These are phyloP conservation scores for Stereum hirsutum DNA, from an alignment of 1,284 basidiomycete genomes.

Conservation along the genomic window DNA sequence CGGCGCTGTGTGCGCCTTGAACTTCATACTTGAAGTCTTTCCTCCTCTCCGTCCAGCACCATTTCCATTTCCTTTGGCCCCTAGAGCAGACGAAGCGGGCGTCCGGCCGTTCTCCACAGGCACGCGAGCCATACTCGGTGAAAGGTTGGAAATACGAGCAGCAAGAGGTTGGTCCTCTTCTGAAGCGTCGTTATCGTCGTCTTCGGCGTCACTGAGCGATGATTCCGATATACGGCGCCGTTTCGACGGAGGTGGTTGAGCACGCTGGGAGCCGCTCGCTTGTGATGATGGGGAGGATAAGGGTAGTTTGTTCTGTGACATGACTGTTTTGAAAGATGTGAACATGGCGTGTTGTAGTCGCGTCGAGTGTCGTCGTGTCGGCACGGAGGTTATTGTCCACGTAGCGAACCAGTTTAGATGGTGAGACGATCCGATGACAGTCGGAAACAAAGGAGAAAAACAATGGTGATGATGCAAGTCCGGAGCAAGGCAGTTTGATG, in stretches of 20 bases:
- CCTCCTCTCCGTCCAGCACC: slow-evolving; percentile 50
- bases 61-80: too few relatives aligned
- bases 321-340: slow-evolving; percentile 17
- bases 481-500: slow-evolving; percentile 11
- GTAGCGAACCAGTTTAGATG: too few relatives aligned
- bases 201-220: slow-evolving; percentile 20
- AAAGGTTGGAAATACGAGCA: slow-evolving; percentile 26
- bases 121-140: slow-evolving; percentile 6
- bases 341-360: background rate
- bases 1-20: slow-evolving; percentile 45
- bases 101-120: too few relatives aligned
- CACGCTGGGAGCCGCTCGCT: slow-evolving; percentile 21
- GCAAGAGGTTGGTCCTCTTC: slow-evolving; percentile 60
- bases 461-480: slow-evolving; percentile 5
- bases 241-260: slow-evolving; percentile 23
- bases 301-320: slow-evolving; percentile 25
- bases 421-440: too few relatives aligned
- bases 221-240: slow-evolving; percentile 20
- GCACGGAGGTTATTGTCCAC: too few relatives aligned
- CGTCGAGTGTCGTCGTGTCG: too few relatives aligned
- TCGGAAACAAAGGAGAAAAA: too few relatives aligned
- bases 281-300: slow-evolving; percentile 50
- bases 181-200: slow-evolving; percentile 34
- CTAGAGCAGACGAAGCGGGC: too few relatives aligned
- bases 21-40: slow-evolving; percentile 48